Conservation (phyloP, 2,329 filamentous ascomycete species). For the Pseudogymnoascus sp. region DNA sequence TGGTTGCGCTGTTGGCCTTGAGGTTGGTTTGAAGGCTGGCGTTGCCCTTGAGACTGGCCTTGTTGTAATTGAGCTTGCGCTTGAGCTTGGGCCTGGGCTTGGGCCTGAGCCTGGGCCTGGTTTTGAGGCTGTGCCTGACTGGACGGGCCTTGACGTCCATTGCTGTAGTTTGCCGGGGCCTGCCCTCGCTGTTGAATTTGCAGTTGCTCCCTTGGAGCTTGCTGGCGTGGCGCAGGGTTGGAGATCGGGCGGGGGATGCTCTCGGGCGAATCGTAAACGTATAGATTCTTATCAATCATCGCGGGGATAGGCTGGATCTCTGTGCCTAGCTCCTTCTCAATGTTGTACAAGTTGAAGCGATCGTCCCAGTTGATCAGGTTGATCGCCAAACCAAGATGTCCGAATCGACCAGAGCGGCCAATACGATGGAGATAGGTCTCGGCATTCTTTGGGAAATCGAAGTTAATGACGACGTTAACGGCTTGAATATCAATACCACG, state of each 20-base stretch:
- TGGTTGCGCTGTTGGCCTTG: constrained; percentile 24
- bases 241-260: constrained; percentile 79
- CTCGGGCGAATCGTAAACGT: constrained; percentile 95
- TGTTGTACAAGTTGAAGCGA: constrained; percentile 96
- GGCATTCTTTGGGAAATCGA: constrained; percentile 98
- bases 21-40: constrained; percentile 9
- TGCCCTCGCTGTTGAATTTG: constrained; percentile 18
- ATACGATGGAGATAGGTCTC: constrained; percentile 98
- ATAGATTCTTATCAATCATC: constrained; percentile 93
- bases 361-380: constrained; percentile 99
- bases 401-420: constrained; percentile 92
- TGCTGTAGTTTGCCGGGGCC: constrained; percentile 19
- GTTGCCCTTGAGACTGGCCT: not conserved
- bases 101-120: constrained; percentile 18
- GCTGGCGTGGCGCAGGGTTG: constrained; percentile 32
- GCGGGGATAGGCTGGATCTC: constrained; percentile 95
- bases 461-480: constrained; percentile 99
- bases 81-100: constrained; percentile 11
- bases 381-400: constrained; percentile 93
- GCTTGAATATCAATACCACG: constrained; percentile 99
- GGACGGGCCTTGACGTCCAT: constrained; percentile 22
- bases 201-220: constrained; percentile 20
- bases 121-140: constrained; percentile 21
- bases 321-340: constrained; percentile 92
- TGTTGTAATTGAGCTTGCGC: not conserved